Base-by-base conservation (phyloP, 495 filamentous ascomycete genomes). In the Thozetella sp. region DNA sequence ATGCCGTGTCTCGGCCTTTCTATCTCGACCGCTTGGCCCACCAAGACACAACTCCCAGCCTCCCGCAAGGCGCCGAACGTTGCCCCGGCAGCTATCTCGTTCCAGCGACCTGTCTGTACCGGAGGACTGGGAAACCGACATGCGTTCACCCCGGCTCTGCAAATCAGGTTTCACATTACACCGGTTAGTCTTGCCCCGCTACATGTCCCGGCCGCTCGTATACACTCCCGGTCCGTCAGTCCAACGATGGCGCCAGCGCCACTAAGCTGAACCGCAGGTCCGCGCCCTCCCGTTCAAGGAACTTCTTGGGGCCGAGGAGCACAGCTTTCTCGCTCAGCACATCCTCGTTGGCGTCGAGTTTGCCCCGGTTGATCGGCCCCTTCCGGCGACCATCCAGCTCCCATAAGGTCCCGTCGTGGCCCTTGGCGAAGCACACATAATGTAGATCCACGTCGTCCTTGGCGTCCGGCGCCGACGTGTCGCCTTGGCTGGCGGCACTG, bases 371-470 rank as follows among this genome's bases (percentile, higher is more conserved):
- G 61, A 91, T 68, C 50, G 89, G 87, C 13, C 90, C 87, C 77
- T 89, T 92, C 68, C 90, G 73, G 34, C 87, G 67, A 10, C 93
- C 92, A 78, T 96, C 92, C 60, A 97, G 75, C 81, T 96, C 93
- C 87, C 93, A 96, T 61, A 96, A 68, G 60, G 80, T 80, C 48
- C 86, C 86, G 58, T 76, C 78, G n/a, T 67, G 73, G 1, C 83
- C 84, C 77, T 89, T 92, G 4, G 94, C 91, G 78, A 96, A 96
- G 59, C 86, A 88, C 60, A 96, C 90, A 76, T 92, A 96, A 71
- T 96, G 93, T 68, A 90, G 71, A 67, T 92, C 89, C 23, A 92
- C 82, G 69, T 85, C 80, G 67, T 87, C 88, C 59, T 81, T 78
- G 10, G 88, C 88, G 65, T 73, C 74, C 20, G 91, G 92, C 51